Evolutionary conservation across 306 rosid species (phyloP).

Genomic region (Dryas drummondii): DNA sequence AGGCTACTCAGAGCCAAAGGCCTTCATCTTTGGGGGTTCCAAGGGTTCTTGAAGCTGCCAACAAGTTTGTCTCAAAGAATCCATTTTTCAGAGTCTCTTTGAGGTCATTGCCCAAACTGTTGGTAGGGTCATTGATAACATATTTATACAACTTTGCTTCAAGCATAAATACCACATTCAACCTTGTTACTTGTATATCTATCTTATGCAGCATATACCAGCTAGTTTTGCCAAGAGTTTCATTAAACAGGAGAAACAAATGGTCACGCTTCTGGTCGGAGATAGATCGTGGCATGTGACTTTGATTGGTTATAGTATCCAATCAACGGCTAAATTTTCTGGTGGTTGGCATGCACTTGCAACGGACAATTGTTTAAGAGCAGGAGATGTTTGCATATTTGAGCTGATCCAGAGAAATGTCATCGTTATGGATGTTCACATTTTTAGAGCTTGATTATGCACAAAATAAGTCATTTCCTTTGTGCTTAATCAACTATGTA

Average conservation of each 20-base stretch:
- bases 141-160: no score
- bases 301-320: not conserved
- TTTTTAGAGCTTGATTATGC: not conserved
- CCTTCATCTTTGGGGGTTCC: no score
- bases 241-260: not conserved
- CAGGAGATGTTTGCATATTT: not conserved
- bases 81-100: no score
- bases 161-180: not conserved
- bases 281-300: not conserved
- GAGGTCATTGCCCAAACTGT: not conserved
- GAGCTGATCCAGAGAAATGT: not conserved
- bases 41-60: no score
- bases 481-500: no score
- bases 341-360: not conserved
- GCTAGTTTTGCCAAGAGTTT: no score
- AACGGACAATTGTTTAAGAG: not conserved
- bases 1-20: no score
- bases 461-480: no score
- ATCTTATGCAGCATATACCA: constrained; percentile 18
- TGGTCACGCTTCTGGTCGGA: not conserved
- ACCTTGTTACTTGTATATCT: not conserved
- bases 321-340: not conserved
- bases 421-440: not conserved
- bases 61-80: no score
- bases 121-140: no score